Evolutionary conservation across 2,329 filamentous ascomycete species (phyloP).

Genomic region (Botrytis deweyae): DNA sequence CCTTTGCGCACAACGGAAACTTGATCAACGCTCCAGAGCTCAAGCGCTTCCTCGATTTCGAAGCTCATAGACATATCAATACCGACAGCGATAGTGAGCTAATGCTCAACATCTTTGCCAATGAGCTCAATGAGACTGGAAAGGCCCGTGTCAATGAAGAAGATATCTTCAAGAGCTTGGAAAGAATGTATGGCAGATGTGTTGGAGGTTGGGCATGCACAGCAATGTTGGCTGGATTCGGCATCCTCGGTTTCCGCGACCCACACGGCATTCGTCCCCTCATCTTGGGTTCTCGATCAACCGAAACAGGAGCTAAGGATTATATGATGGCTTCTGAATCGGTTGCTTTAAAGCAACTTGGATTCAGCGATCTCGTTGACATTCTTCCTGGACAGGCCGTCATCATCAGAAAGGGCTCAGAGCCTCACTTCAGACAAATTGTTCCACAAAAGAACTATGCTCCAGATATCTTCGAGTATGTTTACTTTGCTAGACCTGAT

Average conservation of each 20-base stretch:
- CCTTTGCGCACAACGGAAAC: slow-evolving; percentile 83
- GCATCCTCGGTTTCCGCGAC: slow-evolving; percentile 77
- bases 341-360: slow-evolving; percentile 77
- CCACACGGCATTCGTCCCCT: slow-evolving; percentile 80
- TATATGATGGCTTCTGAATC: slow-evolving; percentile 93
- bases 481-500: slow-evolving; percentile 85
- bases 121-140: slow-evolving; percentile 75
- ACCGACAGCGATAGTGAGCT: slow-evolving; percentile 86
- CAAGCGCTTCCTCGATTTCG: slow-evolving; percentile 50
- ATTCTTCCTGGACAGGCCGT: slow-evolving; percentile 83
- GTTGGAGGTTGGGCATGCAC: slow-evolving; percentile 78
- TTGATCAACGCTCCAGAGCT: slow-evolving; percentile 74
- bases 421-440: slow-evolving; percentile 74
- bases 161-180: slow-evolving; percentile 72
- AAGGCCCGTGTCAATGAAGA: slow-evolving; percentile 77
- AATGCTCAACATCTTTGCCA: slow-evolving; percentile 85
- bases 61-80: slow-evolving; percentile 53
- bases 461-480: slow-evolving; percentile 84
- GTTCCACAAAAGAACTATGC: slow-evolving; percentile 67
- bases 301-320: slow-evolving; percentile 63
- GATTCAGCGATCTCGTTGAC: slow-evolving; percentile 73
- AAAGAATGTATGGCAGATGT: slow-evolving; percentile 70
- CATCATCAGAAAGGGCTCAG: slow-evolving; percentile 75
- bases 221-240: slow-evolving; percentile 79
- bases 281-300: slow-evolving; percentile 71